Base-by-base conservation (phyloP, 2,329 filamentous ascomycete species). In the Colletotrichum sp. region DNA sequence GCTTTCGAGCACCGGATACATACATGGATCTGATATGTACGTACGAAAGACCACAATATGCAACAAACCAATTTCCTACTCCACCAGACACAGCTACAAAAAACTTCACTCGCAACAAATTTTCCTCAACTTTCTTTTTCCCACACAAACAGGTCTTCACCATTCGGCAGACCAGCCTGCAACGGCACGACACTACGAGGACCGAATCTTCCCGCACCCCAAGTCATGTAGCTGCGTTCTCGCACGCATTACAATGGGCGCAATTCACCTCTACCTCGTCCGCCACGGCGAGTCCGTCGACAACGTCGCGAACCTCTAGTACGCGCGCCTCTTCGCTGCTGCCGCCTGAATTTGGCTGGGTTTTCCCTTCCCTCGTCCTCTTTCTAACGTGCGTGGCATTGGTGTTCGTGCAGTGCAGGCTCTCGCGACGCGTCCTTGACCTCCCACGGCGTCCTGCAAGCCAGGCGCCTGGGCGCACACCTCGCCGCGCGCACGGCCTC, bases 211-310 rank as follows among this genome's bases (percentile, higher is more conserved):
- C 12, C 16, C 68, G 28, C 43, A 43, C 58, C 8, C 10, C 43
- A 52, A 52, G 9, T 3, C 68, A 76, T 75, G 73, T 75, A 68
- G 73, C 30, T 65, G 64, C 64, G 21, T 63, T 26, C 48, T 52
- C 43, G 43, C 43, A 52, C n/a, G n/a, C 43, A 52, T 52, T n/a
- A 57, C 55, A 12, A 78, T 78, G 77, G 69, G 77, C 61, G 64
- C 64, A 52, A 28, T 78, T 68, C 69, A 74, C 69, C 84, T 98
- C 71, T 92, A 96, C 80, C 89, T 98, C 80, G 92, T 98, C 80
- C 93, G 96, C 72, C 96, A 98, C 88, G 96, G 93, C 81, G 96
- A 98, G 86, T 96, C 95, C 18, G 94, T 98, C 78, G 94, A 98
- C 85, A 98, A 98, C 83, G 93, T 97, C 74, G 94, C 93, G 55